Evolutionary conservation across 2,329 filamentous ascomycete genomes (phyloP).

Genomic region (Alternaria alternata): DNA sequence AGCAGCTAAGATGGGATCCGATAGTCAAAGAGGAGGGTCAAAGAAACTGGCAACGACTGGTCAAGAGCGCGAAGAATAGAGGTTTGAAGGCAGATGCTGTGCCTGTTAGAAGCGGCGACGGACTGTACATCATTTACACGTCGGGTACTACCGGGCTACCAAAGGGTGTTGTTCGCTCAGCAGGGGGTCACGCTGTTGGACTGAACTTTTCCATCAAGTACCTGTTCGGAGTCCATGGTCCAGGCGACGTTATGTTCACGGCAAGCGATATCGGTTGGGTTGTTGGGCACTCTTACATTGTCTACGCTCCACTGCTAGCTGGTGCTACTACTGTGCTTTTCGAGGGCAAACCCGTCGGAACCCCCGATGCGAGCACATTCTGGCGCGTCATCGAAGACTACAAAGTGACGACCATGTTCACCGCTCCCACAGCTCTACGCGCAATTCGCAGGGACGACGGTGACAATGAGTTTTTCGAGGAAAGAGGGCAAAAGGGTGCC

Average conservation of each 20-base stretch:
- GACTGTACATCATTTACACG: conserved; percentile 91
- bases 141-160: conserved; percentile 82
- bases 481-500: conserved; percentile 72
- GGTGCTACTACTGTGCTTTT: conserved; percentile 88
- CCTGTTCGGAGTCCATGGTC: conserved; percentile 81
- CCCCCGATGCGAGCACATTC: conserved; percentile 84
- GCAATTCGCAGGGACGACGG: conserved; percentile 89
- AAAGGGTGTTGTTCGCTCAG: conserved; percentile 83
- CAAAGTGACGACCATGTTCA: conserved; percentile 80
- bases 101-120: conserved; percentile 78
- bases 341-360: conserved; percentile 93
- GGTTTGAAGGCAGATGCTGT: conserved; percentile 77
- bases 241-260: conserved; percentile 82
- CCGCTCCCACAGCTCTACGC: conserved; percentile 84
- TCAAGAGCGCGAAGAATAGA: conserved; percentile 73
- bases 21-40: conserved; percentile 73
- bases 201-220: conserved; percentile 83
- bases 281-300: conserved; percentile 77
- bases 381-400: conserved; percentile 88
- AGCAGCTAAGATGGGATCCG: conserved; percentile 76
- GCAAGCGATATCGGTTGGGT: conserved; percentile 94
- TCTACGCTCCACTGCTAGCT: conserved; percentile 85
- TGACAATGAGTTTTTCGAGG: conserved; percentile 70
- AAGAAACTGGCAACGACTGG: conserved; percentile 79
- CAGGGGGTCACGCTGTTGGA: conserved; percentile 86